Conservation (phyloP, 352 stramenopile genomes). For the Thraustochytrium striatum region DNA sequence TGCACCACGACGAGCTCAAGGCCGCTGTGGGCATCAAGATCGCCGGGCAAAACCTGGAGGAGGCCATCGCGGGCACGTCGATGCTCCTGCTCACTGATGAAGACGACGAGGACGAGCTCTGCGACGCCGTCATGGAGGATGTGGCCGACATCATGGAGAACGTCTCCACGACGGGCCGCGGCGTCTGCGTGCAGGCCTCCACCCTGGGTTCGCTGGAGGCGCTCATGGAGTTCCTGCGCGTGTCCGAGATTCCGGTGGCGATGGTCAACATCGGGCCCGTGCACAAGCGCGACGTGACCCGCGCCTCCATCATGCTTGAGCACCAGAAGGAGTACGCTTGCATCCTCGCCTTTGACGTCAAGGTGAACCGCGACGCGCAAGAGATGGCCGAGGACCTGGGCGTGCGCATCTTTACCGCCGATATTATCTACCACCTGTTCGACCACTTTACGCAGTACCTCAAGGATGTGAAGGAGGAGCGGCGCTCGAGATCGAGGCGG, state of each 20-base stretch:
- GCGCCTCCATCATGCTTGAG: slow-evolving; percentile 95
- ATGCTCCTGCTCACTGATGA: slow-evolving; percentile 92
- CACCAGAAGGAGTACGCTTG: slow-evolving; percentile 85
- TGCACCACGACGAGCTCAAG: slow-evolving; percentile 92
- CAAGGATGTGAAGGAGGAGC: slow-evolving; percentile 51
- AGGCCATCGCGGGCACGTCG: slow-evolving; percentile 94
- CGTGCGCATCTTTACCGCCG: slow-evolving; percentile 97
- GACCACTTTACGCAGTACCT: slow-evolving; percentile 97
- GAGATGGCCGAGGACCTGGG: slow-evolving; percentile 65
- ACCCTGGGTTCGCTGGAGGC: slow-evolving; percentile 97
- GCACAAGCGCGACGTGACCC: slow-evolving; percentile 98
- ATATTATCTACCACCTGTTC: slow-evolving; percentile 99
- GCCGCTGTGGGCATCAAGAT: slow-evolving; percentile 99
- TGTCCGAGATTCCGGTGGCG: slow-evolving; percentile 68
- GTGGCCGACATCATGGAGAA: slow-evolving; percentile 81
- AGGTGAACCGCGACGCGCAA: slow-evolving; percentile 87
- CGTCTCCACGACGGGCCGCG: slow-evolving; percentile 88
- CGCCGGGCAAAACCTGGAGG: slow-evolving; percentile 87
- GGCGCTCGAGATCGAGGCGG: slow-evolving; percentile 67
- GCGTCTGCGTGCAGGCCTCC: slow-evolving; percentile 97
- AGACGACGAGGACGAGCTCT: slow-evolving; percentile 96
- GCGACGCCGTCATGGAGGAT: slow-evolving; percentile 68
- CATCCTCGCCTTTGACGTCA: slow-evolving; percentile 97
- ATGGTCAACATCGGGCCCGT: slow-evolving; percentile 94
- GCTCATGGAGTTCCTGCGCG: slow-evolving; percentile 93